phyloP scores from a whole-genome alignment of 2,329 filamentous ascomycete species.

The Metarhizium robertsii region DNA sequence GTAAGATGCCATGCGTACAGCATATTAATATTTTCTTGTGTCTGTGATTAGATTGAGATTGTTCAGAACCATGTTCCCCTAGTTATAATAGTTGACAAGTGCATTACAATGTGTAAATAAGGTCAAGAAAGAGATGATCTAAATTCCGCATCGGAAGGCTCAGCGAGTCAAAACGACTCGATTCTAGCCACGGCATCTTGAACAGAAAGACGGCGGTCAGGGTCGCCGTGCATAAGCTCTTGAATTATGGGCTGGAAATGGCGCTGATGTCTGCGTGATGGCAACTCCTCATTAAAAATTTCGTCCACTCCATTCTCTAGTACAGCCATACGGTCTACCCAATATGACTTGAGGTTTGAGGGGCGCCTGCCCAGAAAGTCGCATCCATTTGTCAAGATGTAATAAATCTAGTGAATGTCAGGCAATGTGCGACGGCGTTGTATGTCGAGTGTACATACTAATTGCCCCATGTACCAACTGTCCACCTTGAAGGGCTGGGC shows the following conservation, averaged over 20 bases:
- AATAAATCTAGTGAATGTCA: neutral
- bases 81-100: no score
- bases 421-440: neutral
- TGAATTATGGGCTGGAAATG: neutral
- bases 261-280: neutral
- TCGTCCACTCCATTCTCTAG: neutral
- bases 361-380: neutral
- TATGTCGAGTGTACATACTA: neutral
- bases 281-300: neutral
- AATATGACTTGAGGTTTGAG: neutral
- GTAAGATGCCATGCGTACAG: no score
- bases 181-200: neutral
- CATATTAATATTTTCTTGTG: no score
- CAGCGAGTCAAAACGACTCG: no score
- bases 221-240: neutral
- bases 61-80: no score
- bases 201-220: neutral
- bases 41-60: no score
- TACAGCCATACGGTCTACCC: neutral
- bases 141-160: no score
- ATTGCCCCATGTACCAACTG: constrained; percentile 1
- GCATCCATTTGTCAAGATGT: neutral
- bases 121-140: no score
- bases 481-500: neutral
- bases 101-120: no score